Evolutionary conservation across 352 stramenopile species (phyloP).

Genomic region (Pythium periplocum): DNA sequence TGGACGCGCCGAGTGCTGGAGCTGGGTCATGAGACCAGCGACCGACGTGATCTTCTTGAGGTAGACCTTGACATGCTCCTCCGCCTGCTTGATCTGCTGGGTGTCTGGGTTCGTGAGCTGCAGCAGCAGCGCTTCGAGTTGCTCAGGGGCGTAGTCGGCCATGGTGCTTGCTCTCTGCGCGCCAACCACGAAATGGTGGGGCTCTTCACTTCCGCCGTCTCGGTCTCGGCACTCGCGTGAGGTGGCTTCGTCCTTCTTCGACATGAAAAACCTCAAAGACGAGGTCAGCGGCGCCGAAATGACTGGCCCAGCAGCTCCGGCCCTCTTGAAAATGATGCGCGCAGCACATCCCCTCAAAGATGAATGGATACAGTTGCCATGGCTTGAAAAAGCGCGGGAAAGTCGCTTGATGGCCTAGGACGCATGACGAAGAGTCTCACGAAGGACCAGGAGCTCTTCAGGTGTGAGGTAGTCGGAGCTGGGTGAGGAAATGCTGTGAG

Average conservation of each 20-base stretch:
- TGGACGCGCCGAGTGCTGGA: conserved; percentile 70
- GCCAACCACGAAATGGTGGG: neutral
- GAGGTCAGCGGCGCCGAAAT: conserved; percentile 15
- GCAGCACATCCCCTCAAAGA: too few species aligned
- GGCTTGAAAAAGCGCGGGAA: conserved; percentile 7
- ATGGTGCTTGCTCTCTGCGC: conserved; percentile 21
- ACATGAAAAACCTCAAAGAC: conserved; percentile 15
- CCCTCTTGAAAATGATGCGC: conserved; percentile 7
- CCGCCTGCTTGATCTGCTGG: conserved; percentile 93
- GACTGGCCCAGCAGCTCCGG: conserved; percentile 13
- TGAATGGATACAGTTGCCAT: conserved; percentile 7
- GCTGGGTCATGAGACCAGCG: conserved; percentile 85
- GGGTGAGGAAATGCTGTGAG: too few species aligned
- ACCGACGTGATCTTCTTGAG: conserved; percentile 89
- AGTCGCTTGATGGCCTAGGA: neutral
- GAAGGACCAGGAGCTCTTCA: conserved; percentile 22
- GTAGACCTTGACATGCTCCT: conserved; percentile 90
- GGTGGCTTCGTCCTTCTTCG: conserved; percentile 10
- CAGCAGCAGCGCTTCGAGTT: conserved; percentile 82
- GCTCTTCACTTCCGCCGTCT: too few species aligned
- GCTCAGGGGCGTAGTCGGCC: conserved; percentile 77
- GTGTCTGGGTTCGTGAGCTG: conserved; percentile 94
- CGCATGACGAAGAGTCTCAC: conserved; percentile 17
- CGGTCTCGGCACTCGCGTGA: neutral
- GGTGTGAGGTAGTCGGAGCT: conserved; percentile 6